A percentile compares a stretch with the other conserved stretches of the same genome.
Conservation (phyloP, 1,139 yeast species). For the Hansenula sp. region DNA sequence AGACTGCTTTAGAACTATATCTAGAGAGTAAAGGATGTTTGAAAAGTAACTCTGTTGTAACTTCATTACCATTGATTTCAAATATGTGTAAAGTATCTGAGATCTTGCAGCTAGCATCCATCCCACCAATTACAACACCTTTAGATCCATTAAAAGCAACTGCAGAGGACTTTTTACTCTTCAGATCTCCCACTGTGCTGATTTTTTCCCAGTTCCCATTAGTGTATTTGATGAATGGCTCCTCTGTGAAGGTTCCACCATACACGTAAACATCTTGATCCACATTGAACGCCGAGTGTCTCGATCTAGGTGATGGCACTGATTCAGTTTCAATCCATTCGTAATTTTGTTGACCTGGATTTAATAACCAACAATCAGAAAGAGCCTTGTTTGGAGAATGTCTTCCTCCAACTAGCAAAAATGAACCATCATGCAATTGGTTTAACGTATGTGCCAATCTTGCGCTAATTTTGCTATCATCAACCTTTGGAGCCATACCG, state of each 20-base stretch:
- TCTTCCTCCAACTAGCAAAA: constrained; percentile 66
- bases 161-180: constrained; percentile 29
- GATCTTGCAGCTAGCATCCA: constrained; percentile 32
- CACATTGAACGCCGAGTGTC: constrained; percentile 47
- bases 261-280: constrained; percentile 39
- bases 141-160: constrained; percentile 30
- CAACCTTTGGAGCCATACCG: no score
- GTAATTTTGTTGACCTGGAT: constrained; percentile 6
- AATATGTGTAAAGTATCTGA: constrained; percentile 31
- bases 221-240: constrained; percentile 26
- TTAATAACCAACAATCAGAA: constrained; percentile 36
- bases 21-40: constrained; percentile 32
- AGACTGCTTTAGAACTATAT: constrained; percentile 40
- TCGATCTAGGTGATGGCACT: constrained; percentile 43
- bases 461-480: constrained; percentile 23
- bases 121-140: constrained; percentile 58
- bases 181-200: constrained; percentile 7
- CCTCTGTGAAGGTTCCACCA: constrained; percentile 41
- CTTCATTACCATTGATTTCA: constrained; percentile 14
- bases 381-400: constrained; percentile 50
- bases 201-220: constrained; percentile 21
- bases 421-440: constrained; percentile 23
- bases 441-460: constrained; percentile 62
- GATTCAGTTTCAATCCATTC: constrained; percentile 35
- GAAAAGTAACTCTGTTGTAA: not conserved